Evolutionary conservation across 108 stramenopile species (phyloP).

Genomic region (Cylindrotheca closterium): DNA sequence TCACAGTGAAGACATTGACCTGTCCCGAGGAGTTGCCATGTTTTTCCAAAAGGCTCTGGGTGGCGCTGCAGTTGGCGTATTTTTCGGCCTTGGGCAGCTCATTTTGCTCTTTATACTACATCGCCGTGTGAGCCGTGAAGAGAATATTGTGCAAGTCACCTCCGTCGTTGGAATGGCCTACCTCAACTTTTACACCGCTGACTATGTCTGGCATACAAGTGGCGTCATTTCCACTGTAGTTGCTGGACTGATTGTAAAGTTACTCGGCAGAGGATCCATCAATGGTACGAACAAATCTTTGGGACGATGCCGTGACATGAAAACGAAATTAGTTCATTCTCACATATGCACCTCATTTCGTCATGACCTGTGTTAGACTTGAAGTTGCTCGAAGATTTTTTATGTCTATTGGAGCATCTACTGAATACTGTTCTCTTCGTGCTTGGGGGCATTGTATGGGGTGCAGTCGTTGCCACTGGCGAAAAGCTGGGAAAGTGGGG

Average conservation of each 20-base stretch:
- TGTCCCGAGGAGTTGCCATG: slow-evolving; percentile 18
- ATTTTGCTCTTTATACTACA: slow-evolving; percentile 40
- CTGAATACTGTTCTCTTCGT: slow-evolving; percentile 91
- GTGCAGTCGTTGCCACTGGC: slow-evolving; percentile 38
- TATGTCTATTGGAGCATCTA: slow-evolving; percentile 77
- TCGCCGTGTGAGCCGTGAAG: slow-evolving; percentile 65
- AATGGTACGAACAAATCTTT: slow-evolving; percentile 32
- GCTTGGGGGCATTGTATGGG: slow-evolving; percentile 86
- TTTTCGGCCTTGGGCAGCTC: slow-evolving; percentile 52
- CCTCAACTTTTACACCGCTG: slow-evolving; percentile 77
- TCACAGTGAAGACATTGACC: slow-evolving; percentile 47
- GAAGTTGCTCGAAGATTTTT: slow-evolving; percentile 76
- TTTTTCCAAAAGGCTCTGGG: slow-evolving; percentile 81
- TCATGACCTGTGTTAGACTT: slow-evolving; percentile 19
- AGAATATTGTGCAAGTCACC: slow-evolving; percentile 80
- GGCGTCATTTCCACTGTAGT: slow-evolving; percentile 78
- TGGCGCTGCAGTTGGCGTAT: slow-evolving; percentile 71
- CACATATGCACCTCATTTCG: no score
- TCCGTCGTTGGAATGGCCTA: slow-evolving; percentile 80
- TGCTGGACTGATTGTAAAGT: slow-evolving; percentile 65
- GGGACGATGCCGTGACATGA: no score
- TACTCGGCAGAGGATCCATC: slow-evolving; percentile 52
- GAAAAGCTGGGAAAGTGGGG: slow-evolving; percentile 36
- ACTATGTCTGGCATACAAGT: slow-evolving; percentile 53
- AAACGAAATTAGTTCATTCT: background rate